Conservation (phyloP, 192 early-diverging fungal species). For the Coemansia sp. region DNA sequence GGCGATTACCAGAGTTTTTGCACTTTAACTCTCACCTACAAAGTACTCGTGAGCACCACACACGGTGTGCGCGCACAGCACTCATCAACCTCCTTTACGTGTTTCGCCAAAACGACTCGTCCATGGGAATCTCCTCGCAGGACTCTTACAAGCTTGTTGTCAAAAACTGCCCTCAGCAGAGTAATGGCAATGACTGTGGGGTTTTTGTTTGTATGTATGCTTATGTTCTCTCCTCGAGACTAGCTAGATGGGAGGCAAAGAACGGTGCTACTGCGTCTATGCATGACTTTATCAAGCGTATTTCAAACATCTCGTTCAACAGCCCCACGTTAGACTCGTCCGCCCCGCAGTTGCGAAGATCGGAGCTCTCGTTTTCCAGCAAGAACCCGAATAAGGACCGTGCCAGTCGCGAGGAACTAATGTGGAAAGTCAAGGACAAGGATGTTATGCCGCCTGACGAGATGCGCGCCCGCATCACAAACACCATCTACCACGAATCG, state of each 20-base stretch:
- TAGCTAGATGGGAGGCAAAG: constrained; percentile 16
- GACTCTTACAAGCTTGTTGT: constrained; percentile 46
- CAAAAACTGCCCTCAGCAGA: constrained; percentile 51
- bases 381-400: constrained; percentile 16
- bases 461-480: constrained; percentile 36
- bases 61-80: constrained; percentile 41
- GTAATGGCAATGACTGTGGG: constrained; percentile 44
- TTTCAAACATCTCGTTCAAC: constrained; percentile 17
- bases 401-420: constrained; percentile 10
- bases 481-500: constrained; percentile 30
- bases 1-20: constrained; percentile 38
- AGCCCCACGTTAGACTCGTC: too few relatives aligned
- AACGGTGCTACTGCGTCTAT: constrained; percentile 5
- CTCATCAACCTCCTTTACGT: constrained; percentile 48
- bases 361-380: constrained; percentile 10
- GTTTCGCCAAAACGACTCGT: constrained; percentile 39
- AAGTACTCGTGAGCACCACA: constrained; percentile 46
- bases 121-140: constrained; percentile 40
- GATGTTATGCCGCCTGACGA: constrained; percentile 30
- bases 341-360: background rate
- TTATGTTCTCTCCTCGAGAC: constrained; percentile 31
- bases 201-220: constrained; percentile 49
- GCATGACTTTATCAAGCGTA: constrained; percentile 16
- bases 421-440: constrained; percentile 50
- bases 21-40: constrained; percentile 50